Evolutionary conservation across 352 stramenopile genomes (phyloP), one percentile per base, ranked within the genome.

Genomic region (Phytophthora pini): DNA sequence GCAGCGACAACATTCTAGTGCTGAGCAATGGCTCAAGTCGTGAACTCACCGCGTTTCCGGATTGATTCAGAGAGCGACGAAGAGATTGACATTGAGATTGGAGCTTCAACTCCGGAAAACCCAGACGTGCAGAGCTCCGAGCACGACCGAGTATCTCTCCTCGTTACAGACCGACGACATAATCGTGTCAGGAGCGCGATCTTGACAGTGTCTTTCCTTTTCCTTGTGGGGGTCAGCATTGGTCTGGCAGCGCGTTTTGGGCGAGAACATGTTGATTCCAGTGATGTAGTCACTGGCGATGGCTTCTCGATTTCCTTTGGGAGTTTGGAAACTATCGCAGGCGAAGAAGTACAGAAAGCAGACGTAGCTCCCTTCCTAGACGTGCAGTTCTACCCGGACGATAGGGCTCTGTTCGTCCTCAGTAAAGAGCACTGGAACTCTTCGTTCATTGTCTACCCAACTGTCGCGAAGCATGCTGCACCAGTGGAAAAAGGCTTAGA

Each of bases 361-460:
- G 22, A 48, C 11, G 34, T 61, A 3, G 40, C 52, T 0, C 57
- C 73, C 11, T 90, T 90, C 34, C 59, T 90, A 22, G 73, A 77
- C 44, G 59, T 86, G n/a, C 61, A 68, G 7, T 74, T 80, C 27
- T 60, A 63, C 20, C 49, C 45, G 5, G 57, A 73, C 13, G 68
- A 72, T 12, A 56, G 53, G 4, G 39, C 78, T 1, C 51, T 80
- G 6, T 92, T 92, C 53, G 68, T 82, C 9, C 57, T 93, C 13
- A 74, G 63, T 36, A 91, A 93, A 65, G 31, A 60, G 17, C 56
- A 79, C 41, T 90, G 77, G 79, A 88, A 88, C 55, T 58, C 69
- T 13, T 88, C 80, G 11, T 93, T 91, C 52, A 74, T 93, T 29
- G 82, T 93, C 40, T 89, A 88, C 39, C 79, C 84, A 31, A 92